A percentile compares a stretch with the other conserved stretches of the same genome.
phyloP scores from a whole-genome alignment of 768 basidiomycete genomes.

The Hygrophorus pudorinus region DNA sequence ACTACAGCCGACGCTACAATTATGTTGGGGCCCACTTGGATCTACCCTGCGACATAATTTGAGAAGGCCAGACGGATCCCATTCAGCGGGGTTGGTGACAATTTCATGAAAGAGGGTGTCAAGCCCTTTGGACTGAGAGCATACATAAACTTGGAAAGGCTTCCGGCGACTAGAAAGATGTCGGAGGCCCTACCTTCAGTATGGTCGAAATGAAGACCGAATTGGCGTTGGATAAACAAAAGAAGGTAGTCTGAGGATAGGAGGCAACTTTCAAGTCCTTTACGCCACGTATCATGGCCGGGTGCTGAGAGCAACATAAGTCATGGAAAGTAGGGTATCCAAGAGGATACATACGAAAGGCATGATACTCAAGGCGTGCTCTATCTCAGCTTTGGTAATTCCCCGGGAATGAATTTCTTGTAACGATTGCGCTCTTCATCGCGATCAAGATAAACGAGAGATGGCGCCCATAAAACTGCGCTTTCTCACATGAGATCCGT shows the following conservation, averaged over 20 bases:
- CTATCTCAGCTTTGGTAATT: constrained; percentile 64
- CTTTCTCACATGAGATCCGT: constrained; percentile 83
- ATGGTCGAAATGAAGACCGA: constrained; percentile 86
- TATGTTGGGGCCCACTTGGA: constrained; percentile 69
- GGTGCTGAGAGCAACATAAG: constrained; percentile 52
- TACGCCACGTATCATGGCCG: constrained; percentile 93
- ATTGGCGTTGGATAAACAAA: constrained; percentile 94
- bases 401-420: constrained; percentile 63
- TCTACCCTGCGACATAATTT: constrained; percentile 68
- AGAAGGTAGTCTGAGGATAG: constrained; percentile 51
- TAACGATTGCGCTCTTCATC: constrained; percentile 53
- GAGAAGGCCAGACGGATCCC: constrained; percentile 61
- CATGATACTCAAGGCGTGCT: constrained; percentile 65
- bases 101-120: constrained; percentile 68
- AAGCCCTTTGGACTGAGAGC: constrained; percentile 63
- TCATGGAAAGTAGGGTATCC: not conserved
- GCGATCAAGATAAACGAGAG: constrained; percentile 6
- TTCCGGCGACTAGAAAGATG: constrained; percentile 1
- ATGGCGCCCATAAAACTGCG: not conserved
- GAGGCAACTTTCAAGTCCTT: constrained; percentile 55
- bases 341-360: constrained; percentile 60
- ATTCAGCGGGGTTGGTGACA: constrained; percentile 88
- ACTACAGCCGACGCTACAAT: constrained; percentile 80
- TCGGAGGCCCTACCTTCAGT: constrained; percentile 50
- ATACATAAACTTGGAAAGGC: not conserved